A percentile compares a stretch with the other conserved stretches of the same genome.
phyloP scores from a whole-genome alignment of 2,329 filamentous ascomycete genomes.

The Aspergillaceae sp. region DNA sequence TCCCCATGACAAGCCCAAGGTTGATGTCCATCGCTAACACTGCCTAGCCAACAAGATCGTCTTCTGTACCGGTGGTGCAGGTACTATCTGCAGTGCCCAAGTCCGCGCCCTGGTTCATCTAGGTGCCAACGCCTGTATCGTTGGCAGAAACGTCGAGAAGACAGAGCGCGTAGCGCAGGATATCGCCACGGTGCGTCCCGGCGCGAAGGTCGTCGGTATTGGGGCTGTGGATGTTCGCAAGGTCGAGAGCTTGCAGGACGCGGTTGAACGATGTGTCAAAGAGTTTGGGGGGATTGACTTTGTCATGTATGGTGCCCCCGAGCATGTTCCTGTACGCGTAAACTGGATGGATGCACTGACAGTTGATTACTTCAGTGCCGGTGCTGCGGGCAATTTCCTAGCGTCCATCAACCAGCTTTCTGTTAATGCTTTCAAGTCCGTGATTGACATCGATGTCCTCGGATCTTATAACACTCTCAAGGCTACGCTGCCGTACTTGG shows the following conservation, averaged over 20 bases:
- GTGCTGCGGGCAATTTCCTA: constrained; percentile 92
- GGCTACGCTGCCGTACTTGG: constrained; percentile 73
- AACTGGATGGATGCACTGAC: constrained; percentile 5
- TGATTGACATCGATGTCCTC: constrained; percentile 92
- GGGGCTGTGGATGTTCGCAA: constrained; percentile 67
- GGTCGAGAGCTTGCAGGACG: constrained; percentile 58
- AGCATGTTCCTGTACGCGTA: too few relatives aligned
- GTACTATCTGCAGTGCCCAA: constrained; percentile 89
- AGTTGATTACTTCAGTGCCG: constrained; percentile 51
- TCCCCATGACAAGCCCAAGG: too few relatives aligned
- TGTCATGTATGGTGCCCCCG: constrained; percentile 57
- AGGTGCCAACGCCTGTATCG: constrained; percentile 86
- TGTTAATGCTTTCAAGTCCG: constrained; percentile 84
- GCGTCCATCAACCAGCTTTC: constrained; percentile 73
- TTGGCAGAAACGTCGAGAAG: constrained; percentile 82
- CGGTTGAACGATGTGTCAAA: constrained; percentile 68
- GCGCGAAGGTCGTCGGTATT: constrained; percentile 78
- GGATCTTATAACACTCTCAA: constrained; percentile 94
- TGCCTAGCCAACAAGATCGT: constrained; percentile 69
- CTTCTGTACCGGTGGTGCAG: constrained; percentile 91
- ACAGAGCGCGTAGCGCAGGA: constrained; percentile 72
- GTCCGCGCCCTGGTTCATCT: constrained; percentile 84
- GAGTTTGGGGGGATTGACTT: constrained; percentile 87
- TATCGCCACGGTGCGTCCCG: constrained; percentile 68
- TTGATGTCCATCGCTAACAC: constrained; percentile 5